Percentiles rank a stretch among this genome's conserved stretches.
Evolutionary conservation across 2,329 filamentous ascomycete genomes (phyloP).

Genomic region (Tolypocladium sp.): DNA sequence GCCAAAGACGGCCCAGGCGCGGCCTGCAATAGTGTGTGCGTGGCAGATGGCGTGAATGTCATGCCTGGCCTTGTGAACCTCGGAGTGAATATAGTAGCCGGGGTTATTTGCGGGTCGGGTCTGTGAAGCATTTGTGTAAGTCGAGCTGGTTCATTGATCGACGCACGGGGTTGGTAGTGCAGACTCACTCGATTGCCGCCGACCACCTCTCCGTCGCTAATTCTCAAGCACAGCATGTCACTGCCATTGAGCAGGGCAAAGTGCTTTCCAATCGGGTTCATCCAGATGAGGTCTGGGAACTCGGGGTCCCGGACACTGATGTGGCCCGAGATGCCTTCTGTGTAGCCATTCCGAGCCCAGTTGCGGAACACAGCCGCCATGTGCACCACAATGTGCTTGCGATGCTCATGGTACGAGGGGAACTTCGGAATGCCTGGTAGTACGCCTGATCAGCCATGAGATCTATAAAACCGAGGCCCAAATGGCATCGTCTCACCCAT

Average conservation of each 20-base stretch:
- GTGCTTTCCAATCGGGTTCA: slow-evolving; percentile 57
- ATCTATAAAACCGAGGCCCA: neutral
- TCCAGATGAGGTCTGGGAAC: slow-evolving; percentile 55
- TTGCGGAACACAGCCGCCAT: slow-evolving; percentile 50
- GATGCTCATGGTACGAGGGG: slow-evolving; percentile 31
- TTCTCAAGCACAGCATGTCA: slow-evolving; percentile 59
- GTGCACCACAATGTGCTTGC: slow-evolving; percentile 55
- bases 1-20: slow-evolving; percentile 59
- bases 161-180: neutral
- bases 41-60: slow-evolving; percentile 62
- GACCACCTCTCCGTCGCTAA: slow-evolving; percentile 46
- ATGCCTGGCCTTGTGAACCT: slow-evolving; percentile 55
- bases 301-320: slow-evolving; percentile 61
- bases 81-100: slow-evolving; percentile 62
- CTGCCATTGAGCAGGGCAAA: slow-evolving; percentile 57
- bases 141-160: neutral
- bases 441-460: neutral
- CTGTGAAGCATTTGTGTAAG: slow-evolving; percentile 2
- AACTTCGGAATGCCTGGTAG: slow-evolving; percentile 32
- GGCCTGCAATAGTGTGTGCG: slow-evolving; percentile 55
- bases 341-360: slow-evolving; percentile 19
- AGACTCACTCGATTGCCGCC: slow-evolving; percentile 44
- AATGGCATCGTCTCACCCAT: slow-evolving; percentile 5
- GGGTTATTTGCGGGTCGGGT: slow-evolving; percentile 54
- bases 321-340: slow-evolving; percentile 34